These are phyloP conservation scores for Heliamphora exappendiculata DNA, from an alignment of 148 eudicot genomes.

Conservation along the genomic window DNA sequence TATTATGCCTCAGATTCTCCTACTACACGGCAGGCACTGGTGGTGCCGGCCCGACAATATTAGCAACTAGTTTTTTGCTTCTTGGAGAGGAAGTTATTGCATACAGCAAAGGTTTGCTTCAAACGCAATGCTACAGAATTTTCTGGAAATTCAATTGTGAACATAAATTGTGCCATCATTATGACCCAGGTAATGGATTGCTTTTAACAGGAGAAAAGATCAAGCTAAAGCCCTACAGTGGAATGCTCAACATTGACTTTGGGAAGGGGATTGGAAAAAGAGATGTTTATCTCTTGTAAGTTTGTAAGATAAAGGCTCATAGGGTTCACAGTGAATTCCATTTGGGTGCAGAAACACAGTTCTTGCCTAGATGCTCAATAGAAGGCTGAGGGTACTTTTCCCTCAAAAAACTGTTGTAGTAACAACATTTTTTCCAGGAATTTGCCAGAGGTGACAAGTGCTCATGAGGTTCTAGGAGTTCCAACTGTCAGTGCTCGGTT, in stretches of 20 bases:
- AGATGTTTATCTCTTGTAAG: constrained; percentile 92
- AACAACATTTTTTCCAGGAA: constrained; percentile 44
- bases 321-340: neutral
- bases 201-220: constrained; percentile 56
- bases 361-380: neutral
- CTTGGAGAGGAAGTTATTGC: constrained; percentile 95
- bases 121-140: neutral
- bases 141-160: neutral
- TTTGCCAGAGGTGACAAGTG: constrained; percentile 82
- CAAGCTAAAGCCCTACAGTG: constrained; percentile 87
- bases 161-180: neutral
- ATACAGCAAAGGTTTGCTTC: constrained; percentile 63
- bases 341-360: neutral
- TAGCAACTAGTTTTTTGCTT: constrained; percentile 93
- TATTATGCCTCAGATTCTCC: constrained; percentile 59
- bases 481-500: constrained; percentile 98
- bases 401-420: neutral
- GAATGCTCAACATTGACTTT: constrained; percentile 82
- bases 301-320: constrained; percentile 17
- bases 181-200: constrained; percentile 13
- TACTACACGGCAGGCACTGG: constrained; percentile 97
- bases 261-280: constrained; percentile 75
- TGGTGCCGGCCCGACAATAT: constrained; percentile 98
- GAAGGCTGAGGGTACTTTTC: neutral
- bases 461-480: constrained; percentile 66